Evolutionary conservation across 208 protist species (phyloP).

Genomic region (Histomonas meleagridis): DNA sequence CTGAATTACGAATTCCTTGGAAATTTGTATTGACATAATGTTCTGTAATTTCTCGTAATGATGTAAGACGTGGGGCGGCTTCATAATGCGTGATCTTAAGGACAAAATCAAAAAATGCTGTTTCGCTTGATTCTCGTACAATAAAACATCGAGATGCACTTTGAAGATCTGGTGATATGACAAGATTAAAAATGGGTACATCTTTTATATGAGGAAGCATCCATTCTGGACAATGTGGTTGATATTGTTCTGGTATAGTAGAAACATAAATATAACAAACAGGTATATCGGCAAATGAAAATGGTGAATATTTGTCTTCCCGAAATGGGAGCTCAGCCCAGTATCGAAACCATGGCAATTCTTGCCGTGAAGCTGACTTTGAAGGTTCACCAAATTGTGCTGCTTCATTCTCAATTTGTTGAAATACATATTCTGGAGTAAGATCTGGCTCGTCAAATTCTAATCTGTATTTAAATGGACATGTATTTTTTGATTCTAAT

Average conservation of each 20-base stretch:
- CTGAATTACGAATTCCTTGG: not conserved
- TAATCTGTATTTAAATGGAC: not conserved
- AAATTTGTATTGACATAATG: not conserved
- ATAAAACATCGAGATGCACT: not conserved
- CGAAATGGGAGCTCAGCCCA: not conserved
- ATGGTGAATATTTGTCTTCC: not conserved
- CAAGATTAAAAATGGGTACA: not conserved
- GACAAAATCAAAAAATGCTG: not conserved
- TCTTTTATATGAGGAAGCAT: not conserved
- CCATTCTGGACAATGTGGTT: not conserved
- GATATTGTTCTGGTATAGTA: not conserved
- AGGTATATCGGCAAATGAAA: not conserved
- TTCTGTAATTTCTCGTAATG: not conserved
- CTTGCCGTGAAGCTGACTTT: not conserved
- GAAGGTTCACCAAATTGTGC: not conserved
- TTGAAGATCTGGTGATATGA: not conserved
- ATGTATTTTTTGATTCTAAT: not conserved
- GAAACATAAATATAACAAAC: not conserved
- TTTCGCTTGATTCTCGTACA: not conserved
- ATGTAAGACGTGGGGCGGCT: not conserved
- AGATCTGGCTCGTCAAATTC: not conserved
- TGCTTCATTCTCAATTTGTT: not conserved
- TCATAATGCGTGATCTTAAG: constrained; percentile 12
- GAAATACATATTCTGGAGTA: not conserved
- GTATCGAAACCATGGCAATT: constrained; percentile 14